phyloP scores from a whole-genome alignment of 2,329 filamentous ascomycete species.

The Pseudocercospora fijiensis region DNA sequence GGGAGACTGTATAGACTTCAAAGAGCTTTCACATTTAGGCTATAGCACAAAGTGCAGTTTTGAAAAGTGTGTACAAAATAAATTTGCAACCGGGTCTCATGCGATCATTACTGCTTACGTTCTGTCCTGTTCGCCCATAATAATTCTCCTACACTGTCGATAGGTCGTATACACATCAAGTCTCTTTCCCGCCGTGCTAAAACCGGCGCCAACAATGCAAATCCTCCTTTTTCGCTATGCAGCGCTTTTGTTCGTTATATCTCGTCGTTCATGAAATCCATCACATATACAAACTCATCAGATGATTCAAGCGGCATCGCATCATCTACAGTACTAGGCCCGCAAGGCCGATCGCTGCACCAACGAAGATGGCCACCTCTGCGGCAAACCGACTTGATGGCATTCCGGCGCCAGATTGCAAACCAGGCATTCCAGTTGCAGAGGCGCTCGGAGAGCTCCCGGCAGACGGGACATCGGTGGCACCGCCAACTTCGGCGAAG shows the following conservation, averaged over 20 bases:
- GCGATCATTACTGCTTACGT: background rate
- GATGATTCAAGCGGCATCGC: background rate
- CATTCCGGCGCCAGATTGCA: constrained; percentile 42
- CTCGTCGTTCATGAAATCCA: constrained; percentile 1
- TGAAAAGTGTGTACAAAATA: background rate
- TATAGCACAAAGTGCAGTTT: background rate
- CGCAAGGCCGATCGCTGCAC: constrained; percentile 37
- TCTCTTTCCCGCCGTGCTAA: background rate
- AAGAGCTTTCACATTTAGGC: background rate
- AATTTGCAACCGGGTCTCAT: background rate
- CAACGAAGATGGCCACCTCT: constrained; percentile 37
- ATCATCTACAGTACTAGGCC: constrained; percentile 35
- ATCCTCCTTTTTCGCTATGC: constrained; percentile 4
- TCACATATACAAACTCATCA: constrained; percentile 13
- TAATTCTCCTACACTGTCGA: background rate
- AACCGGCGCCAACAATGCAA: background rate
- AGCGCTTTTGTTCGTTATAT: constrained; percentile 1
- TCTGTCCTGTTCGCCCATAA: background rate
- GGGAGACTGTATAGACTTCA: background rate
- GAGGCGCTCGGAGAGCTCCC: constrained; percentile 11
- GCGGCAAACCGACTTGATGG: constrained; percentile 30
- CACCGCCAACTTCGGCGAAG: constrained; percentile 44
- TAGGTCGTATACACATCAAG: background rate
- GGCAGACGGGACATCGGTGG: constrained; percentile 18
- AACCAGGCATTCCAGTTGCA: constrained; percentile 32